phyloP scores from a whole-genome alignment of 169 alveolate genomes.

The Theileria orientalis region DNA sequence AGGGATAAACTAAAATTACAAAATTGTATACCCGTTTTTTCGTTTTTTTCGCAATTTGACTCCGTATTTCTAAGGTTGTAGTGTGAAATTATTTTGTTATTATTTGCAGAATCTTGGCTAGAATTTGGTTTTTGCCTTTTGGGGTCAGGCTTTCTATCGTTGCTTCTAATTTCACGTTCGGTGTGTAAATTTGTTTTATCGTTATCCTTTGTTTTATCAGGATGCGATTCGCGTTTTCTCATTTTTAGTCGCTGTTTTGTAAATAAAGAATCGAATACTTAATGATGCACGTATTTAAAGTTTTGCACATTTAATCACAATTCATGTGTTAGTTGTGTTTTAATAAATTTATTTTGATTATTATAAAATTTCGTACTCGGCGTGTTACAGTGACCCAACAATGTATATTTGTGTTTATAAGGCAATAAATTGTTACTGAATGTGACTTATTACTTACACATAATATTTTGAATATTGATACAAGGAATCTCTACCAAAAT shows the following conservation, averaged over 20 bases:
- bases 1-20: too few relatives aligned
- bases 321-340: neutral
- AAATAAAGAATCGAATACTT: neutral
- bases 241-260: neutral
- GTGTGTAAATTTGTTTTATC: neutral
- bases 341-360: neutral
- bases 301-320: neutral
- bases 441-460: too few relatives aligned
- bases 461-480: neutral
- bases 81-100: neutral
- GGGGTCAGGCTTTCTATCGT: neutral
- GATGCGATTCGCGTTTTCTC: slow-evolving; percentile 4
- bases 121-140: neutral
- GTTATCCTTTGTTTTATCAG: neutral
- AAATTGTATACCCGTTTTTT: neutral
- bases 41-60: neutral
- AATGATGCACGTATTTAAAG: neutral
- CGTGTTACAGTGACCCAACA: slow-evolving; percentile 20
- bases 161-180: neutral
- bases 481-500: neutral
- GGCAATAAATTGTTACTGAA: too few relatives aligned
- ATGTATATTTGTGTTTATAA: too few relatives aligned
- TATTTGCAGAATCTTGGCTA: neutral
- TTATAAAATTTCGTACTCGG: neutral
- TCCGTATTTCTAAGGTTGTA: neutral